Percentiles rank a stretch among this genome's conserved stretches.
These are phyloP conservation scores for Ampelomyces quisqualis DNA, from an alignment of 2,329 filamentous ascomycete genomes.

Conservation along the genomic window DNA sequence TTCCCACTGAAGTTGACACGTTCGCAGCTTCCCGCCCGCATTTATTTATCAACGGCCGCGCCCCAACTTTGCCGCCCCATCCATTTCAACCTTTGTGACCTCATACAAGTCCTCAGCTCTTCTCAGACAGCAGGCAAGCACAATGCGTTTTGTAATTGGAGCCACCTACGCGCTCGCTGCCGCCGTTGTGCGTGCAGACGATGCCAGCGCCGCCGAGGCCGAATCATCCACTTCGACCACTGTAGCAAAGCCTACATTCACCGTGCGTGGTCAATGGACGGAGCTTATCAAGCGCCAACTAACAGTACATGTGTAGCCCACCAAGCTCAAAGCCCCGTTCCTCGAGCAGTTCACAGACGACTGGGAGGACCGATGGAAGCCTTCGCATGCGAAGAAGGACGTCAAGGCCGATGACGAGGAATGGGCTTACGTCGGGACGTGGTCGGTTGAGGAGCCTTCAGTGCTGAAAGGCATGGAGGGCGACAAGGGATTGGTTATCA, in stretches of 20 bases:
- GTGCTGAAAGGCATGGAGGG: conserved; percentile 90
- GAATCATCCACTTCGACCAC: conserved; percentile 59
- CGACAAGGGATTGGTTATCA: conserved; percentile 95
- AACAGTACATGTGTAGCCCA: conserved; percentile 64
- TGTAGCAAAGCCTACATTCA: conserved; percentile 77
- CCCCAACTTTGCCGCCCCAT: conserved; percentile 19
- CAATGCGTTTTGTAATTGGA: conserved; percentile 67
- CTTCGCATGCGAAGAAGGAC: conserved; percentile 95
- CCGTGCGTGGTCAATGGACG: conserved; percentile 60
- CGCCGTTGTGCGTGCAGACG: conserved; percentile 70
- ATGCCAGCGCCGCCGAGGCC: conserved; percentile 49
- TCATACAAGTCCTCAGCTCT: conserved; percentile 33
- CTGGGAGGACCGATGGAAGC: conserved; percentile 92
- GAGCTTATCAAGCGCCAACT: conserved; percentile 6
- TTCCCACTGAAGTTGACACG: conserved; percentile 23
- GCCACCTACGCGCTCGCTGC: conserved; percentile 69
- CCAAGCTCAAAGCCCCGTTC: conserved; percentile 86
- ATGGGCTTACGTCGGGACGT: conserved; percentile 96
- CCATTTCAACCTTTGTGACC: conserved; percentile 17
- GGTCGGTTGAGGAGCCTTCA: conserved; percentile 91
- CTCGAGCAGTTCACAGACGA: conserved; percentile 97
- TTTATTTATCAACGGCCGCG: conserved; percentile 28
- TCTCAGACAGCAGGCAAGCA: conserved; percentile 34
- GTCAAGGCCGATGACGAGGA: conserved; percentile 74
- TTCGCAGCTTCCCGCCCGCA: conserved; percentile 23